phyloP scores from a whole-genome alignment of 129 eudicot species.

The Artemisia argyi region DNA sequence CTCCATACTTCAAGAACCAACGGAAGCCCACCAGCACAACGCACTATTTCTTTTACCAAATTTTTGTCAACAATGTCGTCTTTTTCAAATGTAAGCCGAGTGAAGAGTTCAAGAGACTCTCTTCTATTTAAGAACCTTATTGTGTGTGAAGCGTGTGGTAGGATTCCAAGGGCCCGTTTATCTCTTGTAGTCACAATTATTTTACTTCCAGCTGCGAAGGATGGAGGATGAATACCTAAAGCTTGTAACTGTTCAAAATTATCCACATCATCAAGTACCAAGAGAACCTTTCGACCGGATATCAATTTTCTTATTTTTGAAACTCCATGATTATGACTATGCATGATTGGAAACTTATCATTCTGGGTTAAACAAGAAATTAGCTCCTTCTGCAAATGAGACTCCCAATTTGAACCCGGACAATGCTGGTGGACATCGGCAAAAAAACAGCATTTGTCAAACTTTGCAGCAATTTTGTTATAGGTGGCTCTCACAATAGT shows the following conservation, averaged over 20 bases:
- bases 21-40: too few species aligned
- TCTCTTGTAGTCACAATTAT: conserved; percentile 34
- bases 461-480: conserved; percentile 11
- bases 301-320: conserved; percentile 18
- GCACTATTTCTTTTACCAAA: too few species aligned
- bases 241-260: conserved; percentile 21
- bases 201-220: conserved; percentile 29
- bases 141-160: too few species aligned
- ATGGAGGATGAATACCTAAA: conserved; percentile 12
- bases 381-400: conserved; percentile 20
- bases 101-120: too few species aligned
- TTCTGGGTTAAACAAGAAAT: background rate
- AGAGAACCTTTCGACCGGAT: conserved; percentile 15
- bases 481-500: conserved; percentile 22
- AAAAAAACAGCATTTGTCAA: conserved; percentile 20
- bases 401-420: conserved; percentile 8
- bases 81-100: too few species aligned
- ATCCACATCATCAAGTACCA: conserved; percentile 36
- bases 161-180: too few species aligned
- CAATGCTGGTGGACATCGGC: conserved; percentile 16
- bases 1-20: too few species aligned
- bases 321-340: conserved; percentile 5
- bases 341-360: background rate
- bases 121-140: too few species aligned
- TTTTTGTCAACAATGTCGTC: too few species aligned